A percentile compares a stretch with the other conserved stretches of the same genome.
phyloP scores from a whole-genome alignment of 208 protist genomes.

The Trypanosoma theileri region DNA sequence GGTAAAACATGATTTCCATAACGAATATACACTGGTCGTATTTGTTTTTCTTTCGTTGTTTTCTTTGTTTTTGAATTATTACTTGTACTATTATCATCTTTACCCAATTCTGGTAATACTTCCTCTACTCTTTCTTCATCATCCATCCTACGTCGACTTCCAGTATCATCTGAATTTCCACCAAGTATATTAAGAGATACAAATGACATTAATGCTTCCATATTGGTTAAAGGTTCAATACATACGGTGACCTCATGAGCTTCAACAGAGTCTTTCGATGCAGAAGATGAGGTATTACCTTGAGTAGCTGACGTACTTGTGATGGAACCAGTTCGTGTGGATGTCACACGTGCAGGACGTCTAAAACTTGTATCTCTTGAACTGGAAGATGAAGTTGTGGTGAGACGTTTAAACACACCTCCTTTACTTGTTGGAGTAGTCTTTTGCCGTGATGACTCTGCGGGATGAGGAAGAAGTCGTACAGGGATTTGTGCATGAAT shows the following conservation, averaged over 20 bases:
- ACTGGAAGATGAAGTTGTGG: not conserved
- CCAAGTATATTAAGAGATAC: constrained; percentile 29
- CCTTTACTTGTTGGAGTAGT: constrained; percentile 2
- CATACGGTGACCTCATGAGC: constrained; percentile 24
- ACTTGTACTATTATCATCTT: not conserved
- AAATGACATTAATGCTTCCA: constrained; percentile 36
- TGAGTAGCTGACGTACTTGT: not conserved
- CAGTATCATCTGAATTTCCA: not conserved
- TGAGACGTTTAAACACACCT: not conserved
- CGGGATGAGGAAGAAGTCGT: constrained; percentile 28
- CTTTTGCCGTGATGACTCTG: constrained; percentile 7
- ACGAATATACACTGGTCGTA: constrained; percentile 51
- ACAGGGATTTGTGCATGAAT: constrained; percentile 36
- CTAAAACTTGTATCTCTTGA: not conserved
- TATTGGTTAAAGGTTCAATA: constrained; percentile 39
- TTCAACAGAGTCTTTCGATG: too few relatives aligned
- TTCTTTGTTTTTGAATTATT: constrained; percentile 3
- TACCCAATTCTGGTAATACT: constrained; percentile 32
- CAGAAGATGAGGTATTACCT: too few relatives aligned
- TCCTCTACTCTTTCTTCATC: constrained; percentile 34
- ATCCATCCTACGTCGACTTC: constrained; percentile 15
- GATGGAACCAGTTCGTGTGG: not conserved
- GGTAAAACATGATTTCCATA: constrained; percentile 66
- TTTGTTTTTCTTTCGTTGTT: constrained; percentile 2
- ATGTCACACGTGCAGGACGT: not conserved